Base-by-base conservation (phyloP, 192 early-diverging fungal species). In the Backusella mclennaniae region DNA sequence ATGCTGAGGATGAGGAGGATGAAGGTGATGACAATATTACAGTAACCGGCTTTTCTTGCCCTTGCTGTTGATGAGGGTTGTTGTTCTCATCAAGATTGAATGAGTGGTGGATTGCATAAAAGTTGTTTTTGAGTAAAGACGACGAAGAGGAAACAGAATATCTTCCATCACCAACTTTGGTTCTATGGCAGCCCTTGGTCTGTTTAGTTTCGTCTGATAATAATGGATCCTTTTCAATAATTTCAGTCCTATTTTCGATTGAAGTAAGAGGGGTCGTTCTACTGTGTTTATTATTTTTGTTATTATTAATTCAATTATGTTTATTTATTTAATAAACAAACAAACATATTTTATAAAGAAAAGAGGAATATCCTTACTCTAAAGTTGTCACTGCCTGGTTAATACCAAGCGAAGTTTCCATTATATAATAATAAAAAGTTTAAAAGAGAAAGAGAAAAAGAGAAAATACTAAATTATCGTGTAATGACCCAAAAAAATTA, bases 211-310 rank as follows among this genome's bases (percentile, higher is more conserved):
- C 56, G 21, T 63, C 56, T 26, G 56, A 26, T 63, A 29, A 63
- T 63, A 29, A 26, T 29, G 56, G 12, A 12, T 63, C 26, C 12
- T 49, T 49, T 49, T 49, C 46, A 49, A 49, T 49, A 49, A 49
- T 49, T 49, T 49, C 46, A 49, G 23, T 63, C 56, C 56, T 63
- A 63, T 63, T 63, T 63, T 63, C 56, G 56, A 63, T 63, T 19
- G 56, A 63, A 63, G 56, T 63, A 63, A 63, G 56, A 63, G 56
- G 56, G 56, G 56, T 63, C 56, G 56, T 23, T 63, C 56, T 63
- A 29, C 26, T 63, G 56, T 63, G 4, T 23, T 59, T 59, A 59
- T 63, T 63, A 12, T 63, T 63, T 4, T 63, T 63, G 8, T 63
- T 63, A 63, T 63, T 63, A 63, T 29, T 9, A 26, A 29, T 63